These are phyloP conservation scores for Acer yangbiense DNA, from an alignment of 345 rosid species.

Conservation along the genomic window DNA sequence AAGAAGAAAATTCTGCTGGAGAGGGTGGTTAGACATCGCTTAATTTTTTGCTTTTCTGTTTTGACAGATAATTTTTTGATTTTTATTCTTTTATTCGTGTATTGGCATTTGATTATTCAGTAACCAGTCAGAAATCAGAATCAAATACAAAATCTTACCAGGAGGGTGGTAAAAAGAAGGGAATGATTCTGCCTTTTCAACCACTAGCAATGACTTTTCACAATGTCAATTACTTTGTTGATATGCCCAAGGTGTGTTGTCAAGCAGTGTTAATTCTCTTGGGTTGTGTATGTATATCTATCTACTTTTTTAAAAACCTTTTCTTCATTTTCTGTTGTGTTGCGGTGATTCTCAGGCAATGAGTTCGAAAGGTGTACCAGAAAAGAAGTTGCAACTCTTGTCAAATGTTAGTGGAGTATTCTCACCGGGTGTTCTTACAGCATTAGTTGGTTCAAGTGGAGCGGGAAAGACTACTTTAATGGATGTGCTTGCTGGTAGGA, in stretches of 20 bases:
- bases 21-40: slow-evolving; percentile 30
- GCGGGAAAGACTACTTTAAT: slow-evolving; percentile 94
- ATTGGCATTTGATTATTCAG: slow-evolving; percentile 26
- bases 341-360: slow-evolving; percentile 54
- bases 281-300: neutral
- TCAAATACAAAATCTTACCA: slow-evolving; percentile 21
- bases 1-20: slow-evolving; percentile 32
- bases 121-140: neutral
- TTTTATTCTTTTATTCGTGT: neutral
- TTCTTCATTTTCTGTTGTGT: neutral
- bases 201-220: slow-evolving; percentile 89
- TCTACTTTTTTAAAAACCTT: neutral
- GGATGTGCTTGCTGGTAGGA: slow-evolving; percentile 96
- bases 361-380: slow-evolving; percentile 70
- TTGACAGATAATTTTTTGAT: neutral
- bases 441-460: slow-evolving; percentile 95
- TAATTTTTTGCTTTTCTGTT: neutral
- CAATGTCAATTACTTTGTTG: slow-evolving; percentile 88
- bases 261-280: slow-evolving; percentile 8
- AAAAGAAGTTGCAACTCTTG: slow-evolving; percentile 67
- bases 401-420: slow-evolving; percentile 83
- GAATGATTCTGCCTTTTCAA: slow-evolving; percentile 95
- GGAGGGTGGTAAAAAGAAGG: slow-evolving; percentile 50
- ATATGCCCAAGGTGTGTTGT: slow-evolving; percentile 73
- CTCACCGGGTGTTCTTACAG: slow-evolving; percentile 90